Base-by-base conservation (phyloP, 805 yeast species). In the Metschnikowia lochheadii region DNA sequence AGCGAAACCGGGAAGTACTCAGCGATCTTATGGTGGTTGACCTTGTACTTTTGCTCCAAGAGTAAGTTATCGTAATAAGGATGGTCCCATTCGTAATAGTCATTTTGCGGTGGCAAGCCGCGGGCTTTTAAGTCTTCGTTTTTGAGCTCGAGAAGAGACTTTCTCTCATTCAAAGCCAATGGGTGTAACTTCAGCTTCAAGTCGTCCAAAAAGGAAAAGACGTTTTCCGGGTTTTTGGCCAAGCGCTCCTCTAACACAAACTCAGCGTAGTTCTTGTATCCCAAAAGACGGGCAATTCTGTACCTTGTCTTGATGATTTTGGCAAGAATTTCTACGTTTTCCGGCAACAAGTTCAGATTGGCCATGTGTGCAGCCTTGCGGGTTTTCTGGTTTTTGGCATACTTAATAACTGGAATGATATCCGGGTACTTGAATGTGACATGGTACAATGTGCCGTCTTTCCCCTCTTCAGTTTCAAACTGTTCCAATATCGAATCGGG, bases 391-490 rank as follows among this genome's bases (percentile, higher is more conserved):
- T 68, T 69, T 49, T 76, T 73, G 40, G 95, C 91, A 64, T 82
- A 82, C 63, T 86, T 85, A 65, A 87, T 66, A n/a, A 85, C 85
- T 1, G 95, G 95, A 54, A 84, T 71, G 44, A 85, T 66, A 62
- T 88, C 96, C 1, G 96, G 94, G 60, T 85, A 86, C 65, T 89
- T 87, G 72, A 80, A 87, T 2, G 94, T 85, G 75, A 89, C 85
- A 62, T 84, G 84, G 53, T 64, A 65, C 47, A 69, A 65, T 15
- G 66, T 68, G 15, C 68, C 75, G 20, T 72, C 80, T 20, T 69
- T 74, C n/a, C 72, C 79, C 18, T 70, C 76, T 10, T 67, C 68
- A 50, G 66, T 68, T 48, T 78, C 85, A 60, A 83, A 84, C 61
- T 79, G 85, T 17, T 75, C 76, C 56, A 86, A 57, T 2, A 80